Evolutionary conservation across 371 early-diverging fungal species (phyloP).

Genomic region (Dentiscutata heterogama): DNA sequence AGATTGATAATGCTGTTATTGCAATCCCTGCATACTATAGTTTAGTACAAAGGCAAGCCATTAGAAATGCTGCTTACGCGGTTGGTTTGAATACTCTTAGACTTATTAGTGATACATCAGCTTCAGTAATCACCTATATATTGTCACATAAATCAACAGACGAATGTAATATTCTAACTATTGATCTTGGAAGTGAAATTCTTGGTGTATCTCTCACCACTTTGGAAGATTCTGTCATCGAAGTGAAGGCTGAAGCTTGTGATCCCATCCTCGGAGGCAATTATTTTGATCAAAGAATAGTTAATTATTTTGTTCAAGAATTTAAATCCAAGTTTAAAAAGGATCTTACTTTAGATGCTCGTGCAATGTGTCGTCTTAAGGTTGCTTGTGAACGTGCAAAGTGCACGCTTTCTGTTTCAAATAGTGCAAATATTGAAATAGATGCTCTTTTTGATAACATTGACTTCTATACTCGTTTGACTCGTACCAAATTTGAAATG

Average conservation of each 20-base stretch:
- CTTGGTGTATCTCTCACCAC: conserved; percentile 98
- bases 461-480: conserved; percentile 87
- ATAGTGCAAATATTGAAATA: conserved; percentile 72
- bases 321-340: conserved; percentile 86
- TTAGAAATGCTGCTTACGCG: conserved; percentile 96
- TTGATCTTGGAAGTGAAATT: conserved; percentile 99
- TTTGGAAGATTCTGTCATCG: conserved; percentile 63
- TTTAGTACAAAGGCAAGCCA: conserved; percentile 97
- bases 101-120: conserved; percentile 73
- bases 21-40: conserved; percentile 55
- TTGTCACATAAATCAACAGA: conserved; percentile 63
- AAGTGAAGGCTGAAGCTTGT: neutral
- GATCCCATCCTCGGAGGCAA: conserved; percentile 98
- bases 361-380: conserved; percentile 87
- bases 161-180: conserved; percentile 61
- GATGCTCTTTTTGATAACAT: conserved; percentile 92
- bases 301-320: conserved; percentile 79
- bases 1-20: conserved; percentile 90
- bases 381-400: conserved; percentile 97
- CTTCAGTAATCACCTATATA: conserved; percentile 98
- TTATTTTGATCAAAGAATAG: conserved; percentile 93
- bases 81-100: conserved; percentile 75
- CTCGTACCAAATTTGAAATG: conserved; percentile 75
- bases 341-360: conserved; percentile 80
- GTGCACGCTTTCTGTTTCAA: conserved; percentile 83